A percentile compares a stretch with the other conserved stretches of the same genome.
Conservation (phyloP, 2,329 filamentous ascomycete genomes). For the Colletotrichum truncatum region DNA sequence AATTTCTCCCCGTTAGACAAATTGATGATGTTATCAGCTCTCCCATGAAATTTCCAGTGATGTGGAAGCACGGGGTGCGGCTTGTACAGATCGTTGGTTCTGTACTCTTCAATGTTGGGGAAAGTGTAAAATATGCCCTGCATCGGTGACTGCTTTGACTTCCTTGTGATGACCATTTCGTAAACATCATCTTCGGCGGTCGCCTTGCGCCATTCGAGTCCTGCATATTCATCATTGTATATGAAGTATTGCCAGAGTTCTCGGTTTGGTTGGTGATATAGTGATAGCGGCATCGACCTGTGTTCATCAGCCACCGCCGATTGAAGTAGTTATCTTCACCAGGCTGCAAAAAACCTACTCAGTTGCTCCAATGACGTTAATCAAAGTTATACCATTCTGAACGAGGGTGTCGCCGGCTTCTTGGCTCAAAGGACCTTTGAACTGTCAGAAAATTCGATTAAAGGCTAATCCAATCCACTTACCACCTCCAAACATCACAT, state of each 20-base stretch:
- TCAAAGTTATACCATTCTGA: slow-evolving; percentile 41
- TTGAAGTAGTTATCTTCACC: not conserved
- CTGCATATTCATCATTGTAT: slow-evolving; percentile 48
- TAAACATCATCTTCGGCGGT: slow-evolving; percentile 40
- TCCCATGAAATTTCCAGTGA: slow-evolving; percentile 43
- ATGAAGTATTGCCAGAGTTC: slow-evolving; percentile 25
- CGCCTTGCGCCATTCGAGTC: slow-evolving; percentile 48
- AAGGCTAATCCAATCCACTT: too few species aligned
- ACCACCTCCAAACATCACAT: slow-evolving; percentile 50
- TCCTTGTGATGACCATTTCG: slow-evolving; percentile 49
- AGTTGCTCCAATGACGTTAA: slow-evolving; percentile 51
- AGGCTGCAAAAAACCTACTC: slow-evolving; percentile 38
- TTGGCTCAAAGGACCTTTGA: slow-evolving; percentile 37
- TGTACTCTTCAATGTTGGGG: slow-evolving; percentile 44
- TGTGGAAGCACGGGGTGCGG: slow-evolving; percentile 47
- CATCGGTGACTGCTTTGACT: slow-evolving; percentile 44
- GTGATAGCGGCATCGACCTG: slow-evolving; percentile 32
- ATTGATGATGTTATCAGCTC: slow-evolving; percentile 53
- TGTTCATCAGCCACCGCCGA: too few species aligned
- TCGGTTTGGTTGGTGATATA: slow-evolving; percentile 45
- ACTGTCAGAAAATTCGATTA: not conserved
- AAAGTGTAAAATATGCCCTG: slow-evolving; percentile 52
- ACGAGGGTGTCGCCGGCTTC: slow-evolving; percentile 49
- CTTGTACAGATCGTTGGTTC: slow-evolving; percentile 53
- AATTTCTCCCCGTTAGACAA: slow-evolving; percentile 61